phyloP scores from a whole-genome alignment of 495 filamentous ascomycete genomes.

The Halenospora varia region DNA sequence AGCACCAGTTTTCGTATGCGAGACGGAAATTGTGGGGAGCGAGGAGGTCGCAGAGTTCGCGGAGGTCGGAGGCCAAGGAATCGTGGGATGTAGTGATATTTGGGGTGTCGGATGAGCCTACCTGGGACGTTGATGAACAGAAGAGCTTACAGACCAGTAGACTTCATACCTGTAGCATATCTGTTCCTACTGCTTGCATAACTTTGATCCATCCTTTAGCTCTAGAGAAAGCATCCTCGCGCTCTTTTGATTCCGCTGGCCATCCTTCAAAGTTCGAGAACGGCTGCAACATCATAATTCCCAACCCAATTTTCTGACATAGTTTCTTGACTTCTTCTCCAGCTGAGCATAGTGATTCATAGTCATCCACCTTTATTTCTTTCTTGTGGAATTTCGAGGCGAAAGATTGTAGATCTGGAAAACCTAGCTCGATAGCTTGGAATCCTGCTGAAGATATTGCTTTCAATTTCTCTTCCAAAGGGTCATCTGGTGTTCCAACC shows the following conservation, averaged over 20 bases:
- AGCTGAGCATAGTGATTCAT: conserved; percentile 44
- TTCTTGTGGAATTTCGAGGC: conserved; percentile 28
- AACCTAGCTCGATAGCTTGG: background rate
- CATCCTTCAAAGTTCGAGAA: conserved; percentile 80
- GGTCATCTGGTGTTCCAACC: no score
- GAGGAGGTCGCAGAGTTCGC: conserved; percentile 58
- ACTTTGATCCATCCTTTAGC: no score
- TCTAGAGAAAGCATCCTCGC: background rate
- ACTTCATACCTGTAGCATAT: no score
- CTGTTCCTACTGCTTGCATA: no score
- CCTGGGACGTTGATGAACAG: no score
- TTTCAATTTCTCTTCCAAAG: no score
- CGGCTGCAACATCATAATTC: conserved; percentile 70
- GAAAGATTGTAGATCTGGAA: background rate
- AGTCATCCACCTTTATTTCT: conserved; percentile 51
- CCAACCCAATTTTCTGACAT: no score
- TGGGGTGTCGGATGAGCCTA: conserved; percentile 44
- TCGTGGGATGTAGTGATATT: conserved; percentile 43
- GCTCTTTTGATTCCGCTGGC: conserved; percentile 41
- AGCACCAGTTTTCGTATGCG: conserved; percentile 79
- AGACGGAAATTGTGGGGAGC: conserved; percentile 52
- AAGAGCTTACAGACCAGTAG: no score
- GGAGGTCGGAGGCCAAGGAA: conserved; percentile 54
- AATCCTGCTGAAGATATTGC: background rate
- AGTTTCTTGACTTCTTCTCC: conserved; percentile 47